Percentiles rank a stretch among this genome's conserved stretches.
Conservation (phyloP, 73 alveolate species). For the Paramecium caudatum region DNA sequence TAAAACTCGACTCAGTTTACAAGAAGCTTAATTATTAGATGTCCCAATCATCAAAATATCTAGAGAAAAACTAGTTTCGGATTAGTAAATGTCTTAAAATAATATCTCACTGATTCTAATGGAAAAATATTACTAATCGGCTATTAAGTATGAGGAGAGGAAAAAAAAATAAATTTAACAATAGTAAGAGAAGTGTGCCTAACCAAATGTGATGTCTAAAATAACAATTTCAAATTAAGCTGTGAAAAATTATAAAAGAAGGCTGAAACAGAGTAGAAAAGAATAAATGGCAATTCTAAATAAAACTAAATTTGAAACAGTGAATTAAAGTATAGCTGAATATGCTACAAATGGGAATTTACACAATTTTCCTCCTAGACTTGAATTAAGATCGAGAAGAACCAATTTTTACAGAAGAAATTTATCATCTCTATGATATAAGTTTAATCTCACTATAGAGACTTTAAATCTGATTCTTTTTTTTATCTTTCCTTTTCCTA, state of each 20-base stretch:
- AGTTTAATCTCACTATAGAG: too few species aligned
- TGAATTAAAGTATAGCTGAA: too few species aligned
- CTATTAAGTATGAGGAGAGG: slow-evolving; percentile 1
- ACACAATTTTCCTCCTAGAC: too few species aligned
- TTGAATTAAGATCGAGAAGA: too few species aligned
- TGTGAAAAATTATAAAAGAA: background rate
- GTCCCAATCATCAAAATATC: background rate
- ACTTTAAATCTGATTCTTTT: too few species aligned
- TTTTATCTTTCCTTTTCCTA: too few species aligned
- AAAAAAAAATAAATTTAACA: background rate
- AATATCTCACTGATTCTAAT: background rate
- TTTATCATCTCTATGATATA: too few species aligned
- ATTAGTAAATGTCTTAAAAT: background rate
- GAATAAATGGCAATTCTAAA: too few species aligned
- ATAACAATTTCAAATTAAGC: background rate
- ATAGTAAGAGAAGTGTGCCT: background rate
- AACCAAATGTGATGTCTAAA: background rate
- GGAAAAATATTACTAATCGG: slow-evolving; percentile 23
- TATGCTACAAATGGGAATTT: too few species aligned
- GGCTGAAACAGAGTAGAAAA: slow-evolving; percentile 8
- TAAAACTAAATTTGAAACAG: too few species aligned
- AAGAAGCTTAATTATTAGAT: slow-evolving; percentile 9
- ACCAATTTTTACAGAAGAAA: too few species aligned
- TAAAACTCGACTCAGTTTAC: background rate
- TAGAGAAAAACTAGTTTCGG: background rate